Conservation (phyloP, 2,329 filamentous ascomycete species). For the Lasiodiplodia gonubiensis region DNA sequence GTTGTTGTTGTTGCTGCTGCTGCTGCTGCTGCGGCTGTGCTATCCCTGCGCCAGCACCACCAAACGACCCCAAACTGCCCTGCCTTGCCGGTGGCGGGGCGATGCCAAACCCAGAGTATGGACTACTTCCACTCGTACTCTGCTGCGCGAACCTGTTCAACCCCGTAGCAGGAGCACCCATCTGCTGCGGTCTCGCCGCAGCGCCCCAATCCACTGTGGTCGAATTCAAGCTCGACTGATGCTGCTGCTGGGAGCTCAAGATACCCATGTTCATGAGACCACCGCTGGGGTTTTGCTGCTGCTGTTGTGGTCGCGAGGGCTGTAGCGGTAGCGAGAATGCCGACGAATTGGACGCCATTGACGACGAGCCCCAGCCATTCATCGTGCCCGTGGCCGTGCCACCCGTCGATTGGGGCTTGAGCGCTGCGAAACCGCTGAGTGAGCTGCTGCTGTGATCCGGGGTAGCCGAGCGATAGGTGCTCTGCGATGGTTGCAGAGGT, state of each 20-base stretch:
- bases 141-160: neutral
- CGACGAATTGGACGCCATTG: constrained; percentile 32
- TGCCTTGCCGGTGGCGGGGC: constrained; percentile 42
- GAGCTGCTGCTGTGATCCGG: constrained; percentile 54
- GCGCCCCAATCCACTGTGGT: constrained; percentile 17
- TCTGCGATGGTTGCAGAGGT: neutral
- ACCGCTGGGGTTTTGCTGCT: constrained; percentile 26
- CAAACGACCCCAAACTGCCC: neutral
- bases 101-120: constrained; percentile 46
- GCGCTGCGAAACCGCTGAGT: constrained; percentile 54
- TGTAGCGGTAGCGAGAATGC: constrained; percentile 47
- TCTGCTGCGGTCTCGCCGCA: neutral
- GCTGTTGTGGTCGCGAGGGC: constrained; percentile 39
- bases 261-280: constrained; percentile 20
- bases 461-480: neutral
- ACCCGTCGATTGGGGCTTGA: constrained; percentile 44
- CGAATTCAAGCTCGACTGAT: constrained; percentile 9
- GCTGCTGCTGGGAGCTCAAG: constrained; percentile 27
- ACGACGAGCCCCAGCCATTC: constrained; percentile 36
- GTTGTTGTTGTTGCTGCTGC: constrained; percentile 29
- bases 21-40: constrained; percentile 30
- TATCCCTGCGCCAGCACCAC: neutral
- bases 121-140: constrained; percentile 34
- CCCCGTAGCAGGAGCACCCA: neutral
- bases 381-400: neutral